Evolutionary conservation across 192 early-diverging fungal species (phyloP), one percentile per base, ranked within the genome.

Genomic region (Neocallimastix lanati): DNA sequence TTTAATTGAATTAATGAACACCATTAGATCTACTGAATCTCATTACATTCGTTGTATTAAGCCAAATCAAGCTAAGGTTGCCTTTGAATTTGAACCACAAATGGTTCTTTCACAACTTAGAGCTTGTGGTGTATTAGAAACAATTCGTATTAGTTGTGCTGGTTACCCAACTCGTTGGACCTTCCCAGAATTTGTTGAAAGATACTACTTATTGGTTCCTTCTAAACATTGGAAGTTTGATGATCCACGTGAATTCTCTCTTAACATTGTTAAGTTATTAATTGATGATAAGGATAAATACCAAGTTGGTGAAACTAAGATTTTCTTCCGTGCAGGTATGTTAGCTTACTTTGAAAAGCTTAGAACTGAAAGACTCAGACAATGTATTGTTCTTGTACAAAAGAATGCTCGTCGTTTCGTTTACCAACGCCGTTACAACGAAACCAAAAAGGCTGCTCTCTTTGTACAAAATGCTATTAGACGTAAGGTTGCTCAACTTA

Each of bases 31-130:
- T 28, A 99, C 97, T 77, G 93, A 98, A 80, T 93, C 93, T 77
- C 94, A 96, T 83, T 99, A 99, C 83, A 99, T 99, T 80, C 94
- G 97, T 79, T 99, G 97, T 88, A 96, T 99, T 86, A 99, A 99
- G 87, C 96, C 97, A 28, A 99, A 99, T 86, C 95, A 94, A 81
- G 92, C 90, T 78, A 99, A 99, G 84, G 86, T 88, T 4, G 91
- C 96, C 25, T 99, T 96, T 90, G 88, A 80, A 33, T 98, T 96
- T 82, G 97, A 99, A 81, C 92, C 97, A 29, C 92, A 91, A 28
- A 96, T 97, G 93, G 96, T 98, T 35, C 86, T 99, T 11, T 84
- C 91, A 33, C 97, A 99, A 85, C 85, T 99, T 77, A 33, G 30
- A 78, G 97, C 97, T 28, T 99, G 97, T 85, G 97, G 97, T 90